phyloP scores from a whole-genome alignment of 2,329 filamentous ascomycete species.

The Cryphonectria radicalis region DNA sequence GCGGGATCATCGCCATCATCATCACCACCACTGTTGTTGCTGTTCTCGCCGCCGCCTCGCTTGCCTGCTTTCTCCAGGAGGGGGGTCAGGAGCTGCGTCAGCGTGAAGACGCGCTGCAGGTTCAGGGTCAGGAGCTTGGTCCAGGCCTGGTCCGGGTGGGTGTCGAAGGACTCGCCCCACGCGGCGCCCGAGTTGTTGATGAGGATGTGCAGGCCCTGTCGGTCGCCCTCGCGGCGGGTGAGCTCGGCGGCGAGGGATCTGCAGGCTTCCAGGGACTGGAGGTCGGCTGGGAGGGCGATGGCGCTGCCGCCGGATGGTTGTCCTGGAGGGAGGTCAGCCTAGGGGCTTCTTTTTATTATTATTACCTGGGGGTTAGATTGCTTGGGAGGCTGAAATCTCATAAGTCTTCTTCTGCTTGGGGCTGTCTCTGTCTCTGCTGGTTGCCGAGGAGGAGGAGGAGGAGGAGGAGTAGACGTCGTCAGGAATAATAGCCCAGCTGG shows the following conservation, averaged over 20 bases:
- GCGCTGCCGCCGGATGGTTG: conserved; percentile 49
- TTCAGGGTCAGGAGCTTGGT: conserved; percentile 66
- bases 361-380: too few species aligned
- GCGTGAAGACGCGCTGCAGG: conserved; percentile 69
- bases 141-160: conserved; percentile 63
- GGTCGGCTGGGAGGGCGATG: conserved; percentile 64
- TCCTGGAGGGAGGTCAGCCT: conserved; percentile 10
- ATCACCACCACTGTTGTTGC: too few species aligned
- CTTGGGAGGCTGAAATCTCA: not conserved
- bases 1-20: conserved; percentile 48
- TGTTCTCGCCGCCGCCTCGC: conserved; percentile 23
- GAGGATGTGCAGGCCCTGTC: conserved; percentile 56
- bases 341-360: too few species aligned
- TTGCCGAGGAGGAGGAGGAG: too few species aligned
- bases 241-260: conserved; percentile 57
- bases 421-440: too few species aligned
- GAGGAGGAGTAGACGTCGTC: too few species aligned
- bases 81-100: conserved; percentile 65
- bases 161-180: conserved; percentile 65
- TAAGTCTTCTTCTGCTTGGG: too few species aligned
- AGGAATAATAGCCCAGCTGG: too few species aligned
- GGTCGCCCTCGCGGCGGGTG: conserved; percentile 49
- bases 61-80: conserved; percentile 54
- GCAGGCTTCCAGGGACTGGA: conserved; percentile 63
- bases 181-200: conserved; percentile 70